phyloP scores from a whole-genome alignment of 169 alveolate species.

The Plasmodium adleri region DNA sequence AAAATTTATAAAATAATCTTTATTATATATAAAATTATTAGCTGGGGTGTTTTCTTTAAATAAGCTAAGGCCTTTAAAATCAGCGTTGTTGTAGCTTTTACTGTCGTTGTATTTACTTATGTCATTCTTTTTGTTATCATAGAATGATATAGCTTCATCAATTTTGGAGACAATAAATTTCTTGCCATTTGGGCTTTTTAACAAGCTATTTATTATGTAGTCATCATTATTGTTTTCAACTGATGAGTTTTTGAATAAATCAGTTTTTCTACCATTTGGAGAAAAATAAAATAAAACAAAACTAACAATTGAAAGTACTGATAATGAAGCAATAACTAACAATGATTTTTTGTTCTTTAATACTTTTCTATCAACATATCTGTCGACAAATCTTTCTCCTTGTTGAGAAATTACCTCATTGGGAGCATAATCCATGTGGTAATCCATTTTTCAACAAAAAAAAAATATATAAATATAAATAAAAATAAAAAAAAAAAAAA shows the following conservation, averaged over 20 bases:
- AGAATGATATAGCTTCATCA: neutral
- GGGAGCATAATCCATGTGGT: slow-evolving; percentile 16
- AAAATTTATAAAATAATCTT: slow-evolving; percentile 9
- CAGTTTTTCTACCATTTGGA: neutral
- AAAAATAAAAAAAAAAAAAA: too few relatives aligned
- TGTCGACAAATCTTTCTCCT: slow-evolving; percentile 25
- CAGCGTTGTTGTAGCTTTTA: neutral
- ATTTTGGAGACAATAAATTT: slow-evolving; percentile 51
- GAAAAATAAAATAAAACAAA: slow-evolving; percentile 8
- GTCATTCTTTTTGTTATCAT: neutral
- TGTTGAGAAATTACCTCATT: neutral
- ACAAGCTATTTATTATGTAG: slow-evolving; percentile 11
- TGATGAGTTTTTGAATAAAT: neutral
- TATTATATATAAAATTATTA: neutral
- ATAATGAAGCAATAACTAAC: neutral
- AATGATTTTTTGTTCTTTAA: neutral
- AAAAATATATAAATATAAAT: neutral
- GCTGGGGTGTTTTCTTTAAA: neutral
- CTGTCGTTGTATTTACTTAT: neutral
- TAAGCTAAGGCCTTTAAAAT: neutral
- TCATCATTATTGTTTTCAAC: slow-evolving; percentile 16
- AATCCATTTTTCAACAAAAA: slow-evolving; percentile 23
- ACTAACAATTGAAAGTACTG: slow-evolving; percentile 6
- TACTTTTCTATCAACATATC: neutral
- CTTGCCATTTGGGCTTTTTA: slow-evolving; percentile 34